Percentiles rank a stretch among this genome's conserved stretches.
phyloP scores from a whole-genome alignment of 305 asterid species.

The Solanum hybrid region DNA sequence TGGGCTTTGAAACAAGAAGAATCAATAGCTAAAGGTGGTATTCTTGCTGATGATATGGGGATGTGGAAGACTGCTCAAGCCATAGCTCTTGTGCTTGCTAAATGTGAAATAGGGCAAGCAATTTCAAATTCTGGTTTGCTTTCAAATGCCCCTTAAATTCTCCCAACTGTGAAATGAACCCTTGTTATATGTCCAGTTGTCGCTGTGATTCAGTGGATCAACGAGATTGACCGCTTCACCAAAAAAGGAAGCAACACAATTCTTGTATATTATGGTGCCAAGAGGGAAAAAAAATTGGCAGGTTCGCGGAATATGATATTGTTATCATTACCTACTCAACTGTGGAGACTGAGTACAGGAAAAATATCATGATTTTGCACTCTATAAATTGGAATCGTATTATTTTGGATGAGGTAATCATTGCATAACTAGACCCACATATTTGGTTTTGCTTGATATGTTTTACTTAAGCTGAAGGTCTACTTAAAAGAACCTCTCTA shows the following conservation, averaged over 20 bases:
- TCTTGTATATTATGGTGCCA: conserved; percentile 76
- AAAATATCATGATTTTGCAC: conserved; percentile 67
- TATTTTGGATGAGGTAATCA: conserved; percentile 74
- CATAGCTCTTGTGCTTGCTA: conserved; percentile 77
- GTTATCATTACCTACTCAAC: conserved; percentile 78
- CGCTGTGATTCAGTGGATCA: conserved; percentile 72
- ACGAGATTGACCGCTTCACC: conserved; percentile 72
- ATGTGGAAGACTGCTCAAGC: conserved; percentile 96
- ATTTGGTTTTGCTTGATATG: no score
- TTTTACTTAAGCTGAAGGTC: no score
- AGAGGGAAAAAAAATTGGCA: conserved; percentile 41
- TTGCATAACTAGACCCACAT: no score
- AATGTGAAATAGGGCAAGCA: conserved; percentile 39
- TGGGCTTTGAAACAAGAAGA: conserved; percentile 93
- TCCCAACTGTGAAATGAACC: conserved; percentile 58
- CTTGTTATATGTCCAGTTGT: conserved; percentile 81
- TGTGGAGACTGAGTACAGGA: conserved; percentile 72
- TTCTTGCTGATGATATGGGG: conserved; percentile 97
- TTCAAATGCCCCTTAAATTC: conserved; percentile 33
- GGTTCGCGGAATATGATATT: conserved; percentile 65
- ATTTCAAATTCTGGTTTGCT: conserved; percentile 19
- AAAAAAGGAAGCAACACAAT: conserved; percentile 59
- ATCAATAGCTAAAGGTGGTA: conserved; percentile 63
- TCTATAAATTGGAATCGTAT: conserved; percentile 69
- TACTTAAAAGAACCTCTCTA: no score